Conservation (phyloP, 2,329 filamentous ascomycete species). For the Phialocephala subalpina region DNA sequence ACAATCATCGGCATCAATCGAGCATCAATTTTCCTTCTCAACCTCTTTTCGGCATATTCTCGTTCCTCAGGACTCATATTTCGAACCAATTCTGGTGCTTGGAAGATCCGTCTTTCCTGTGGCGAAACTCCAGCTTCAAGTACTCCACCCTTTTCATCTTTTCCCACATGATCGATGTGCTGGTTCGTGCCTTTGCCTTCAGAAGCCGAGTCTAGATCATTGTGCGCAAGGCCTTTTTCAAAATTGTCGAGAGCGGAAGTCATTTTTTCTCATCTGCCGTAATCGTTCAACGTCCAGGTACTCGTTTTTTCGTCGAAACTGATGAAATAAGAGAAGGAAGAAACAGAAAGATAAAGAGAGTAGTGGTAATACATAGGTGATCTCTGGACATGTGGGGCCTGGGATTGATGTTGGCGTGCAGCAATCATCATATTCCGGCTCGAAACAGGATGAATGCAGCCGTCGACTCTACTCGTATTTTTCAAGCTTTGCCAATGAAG, state of each 20-base stretch:
- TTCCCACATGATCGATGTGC: constrained; percentile 31
- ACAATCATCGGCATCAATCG: constrained; percentile 72
- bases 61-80: constrained; percentile 60
- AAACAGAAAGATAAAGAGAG: constrained; percentile 2
- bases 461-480: constrained; percentile 15
- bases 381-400: no score
- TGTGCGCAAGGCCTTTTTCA: constrained; percentile 26
- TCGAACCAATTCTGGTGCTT: constrained; percentile 46
- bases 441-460: neutral
- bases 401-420: neutral
- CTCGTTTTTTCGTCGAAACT: neutral
- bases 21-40: constrained; percentile 71
- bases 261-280: constrained; percentile 18
- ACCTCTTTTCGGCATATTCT: constrained; percentile 57
- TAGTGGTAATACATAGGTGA: neutral
- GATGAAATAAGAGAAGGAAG: neutral
- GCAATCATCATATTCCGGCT: neutral
- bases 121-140: neutral
- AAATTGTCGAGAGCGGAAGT: constrained; percentile 22
- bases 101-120: neutral
- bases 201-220: constrained; percentile 33
- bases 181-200: constrained; percentile 30
- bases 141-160: constrained; percentile 17
- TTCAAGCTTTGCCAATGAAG: constrained; percentile 19
- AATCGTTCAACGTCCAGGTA: neutral